phyloP scores from a whole-genome alignment of 169 alveolate species.

The Perkinsus chesapeaki region DNA sequence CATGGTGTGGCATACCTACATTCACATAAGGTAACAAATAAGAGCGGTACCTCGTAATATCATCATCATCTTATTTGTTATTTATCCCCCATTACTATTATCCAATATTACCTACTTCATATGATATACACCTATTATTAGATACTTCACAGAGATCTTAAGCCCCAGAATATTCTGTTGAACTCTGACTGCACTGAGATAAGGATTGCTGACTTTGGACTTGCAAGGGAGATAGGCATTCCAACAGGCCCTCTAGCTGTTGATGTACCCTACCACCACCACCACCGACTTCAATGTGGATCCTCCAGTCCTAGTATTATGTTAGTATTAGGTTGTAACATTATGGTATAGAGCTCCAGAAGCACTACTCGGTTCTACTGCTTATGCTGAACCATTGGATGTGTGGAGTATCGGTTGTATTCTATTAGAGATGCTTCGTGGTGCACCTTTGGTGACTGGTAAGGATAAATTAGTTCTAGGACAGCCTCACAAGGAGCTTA shows the following conservation, averaged over 20 bases:
- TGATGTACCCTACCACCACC: constrained; percentile 22
- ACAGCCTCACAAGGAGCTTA: not conserved
- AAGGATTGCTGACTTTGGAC: constrained; percentile 74
- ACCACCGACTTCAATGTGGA: not conserved
- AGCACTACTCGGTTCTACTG: constrained; percentile 38
- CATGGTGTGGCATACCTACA: constrained; percentile 25
- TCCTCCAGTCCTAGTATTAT: not conserved
- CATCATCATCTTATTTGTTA: not conserved
- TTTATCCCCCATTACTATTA: not conserved
- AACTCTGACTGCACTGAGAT: constrained; percentile 46
- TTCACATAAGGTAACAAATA: constrained; percentile 3
- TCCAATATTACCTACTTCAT: not conserved
- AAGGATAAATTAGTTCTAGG: constrained; percentile 10
- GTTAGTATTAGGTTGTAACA: constrained; percentile 46
- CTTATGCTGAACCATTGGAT: constrained; percentile 46
- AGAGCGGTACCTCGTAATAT: not conserved
- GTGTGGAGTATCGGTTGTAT: constrained; percentile 50
- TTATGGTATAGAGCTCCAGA: constrained; percentile 61
- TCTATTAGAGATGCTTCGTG: constrained; percentile 37
- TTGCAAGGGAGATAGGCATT: constrained; percentile 44
- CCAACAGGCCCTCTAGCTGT: constrained; percentile 54
- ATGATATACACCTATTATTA: constrained; percentile 12
- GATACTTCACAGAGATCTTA: constrained; percentile 38
- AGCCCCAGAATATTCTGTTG: constrained; percentile 71
- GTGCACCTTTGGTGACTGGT: constrained; percentile 47